Percentiles rank a stretch among this genome's conserved stretches.
Evolutionary conservation across 2,329 filamentous ascomycete species (phyloP).

Genomic region (Arthroderma uncinatum): DNA sequence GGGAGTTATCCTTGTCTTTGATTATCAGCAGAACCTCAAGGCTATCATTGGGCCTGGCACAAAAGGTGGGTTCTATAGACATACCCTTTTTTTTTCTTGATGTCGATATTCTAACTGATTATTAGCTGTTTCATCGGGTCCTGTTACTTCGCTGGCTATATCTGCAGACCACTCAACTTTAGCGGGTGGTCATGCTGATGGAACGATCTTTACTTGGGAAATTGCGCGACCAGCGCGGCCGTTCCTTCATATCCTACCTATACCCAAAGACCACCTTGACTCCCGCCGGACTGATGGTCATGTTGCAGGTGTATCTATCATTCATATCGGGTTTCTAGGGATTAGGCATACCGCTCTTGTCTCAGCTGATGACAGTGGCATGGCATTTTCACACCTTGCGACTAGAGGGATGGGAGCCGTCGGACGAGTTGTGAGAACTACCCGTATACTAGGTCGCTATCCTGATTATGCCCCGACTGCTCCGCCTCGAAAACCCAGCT

Average conservation of each 20-base stretch:
- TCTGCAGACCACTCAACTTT: conserved; percentile 90
- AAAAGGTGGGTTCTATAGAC: conserved; percentile 50
- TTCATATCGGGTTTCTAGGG: conserved; percentile 89
- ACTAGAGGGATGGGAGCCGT: conserved; percentile 81
- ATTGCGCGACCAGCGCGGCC: conserved; percentile 68
- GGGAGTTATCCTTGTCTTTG: conserved; percentile 88
- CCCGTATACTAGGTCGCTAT: conserved; percentile 82
- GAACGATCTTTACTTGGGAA: conserved; percentile 96
- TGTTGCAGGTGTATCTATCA: conserved; percentile 61
- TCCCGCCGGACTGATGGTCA: conserved; percentile 70
- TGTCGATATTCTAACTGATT: conserved; percentile 2
- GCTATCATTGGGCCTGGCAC: conserved; percentile 88
- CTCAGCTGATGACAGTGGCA: conserved; percentile 85
- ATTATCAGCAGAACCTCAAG: conserved; percentile 92
- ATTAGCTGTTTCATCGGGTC: conserved; percentile 75
- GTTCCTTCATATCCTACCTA: conserved; percentile 74
- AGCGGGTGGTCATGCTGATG: conserved; percentile 78
- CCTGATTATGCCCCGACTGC: conserved; percentile 52
- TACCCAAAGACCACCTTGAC: conserved; percentile 55
- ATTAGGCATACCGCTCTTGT: conserved; percentile 89
- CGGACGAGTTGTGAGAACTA: conserved; percentile 76
- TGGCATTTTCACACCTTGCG: conserved; percentile 96
- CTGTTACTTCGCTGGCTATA: conserved; percentile 75
- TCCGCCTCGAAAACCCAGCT: conserved; percentile 76
- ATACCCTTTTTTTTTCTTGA: background rate